Base-by-base conservation (phyloP, 495 filamentous ascomycete genomes). In the Aspergillus ellipticus region DNA sequence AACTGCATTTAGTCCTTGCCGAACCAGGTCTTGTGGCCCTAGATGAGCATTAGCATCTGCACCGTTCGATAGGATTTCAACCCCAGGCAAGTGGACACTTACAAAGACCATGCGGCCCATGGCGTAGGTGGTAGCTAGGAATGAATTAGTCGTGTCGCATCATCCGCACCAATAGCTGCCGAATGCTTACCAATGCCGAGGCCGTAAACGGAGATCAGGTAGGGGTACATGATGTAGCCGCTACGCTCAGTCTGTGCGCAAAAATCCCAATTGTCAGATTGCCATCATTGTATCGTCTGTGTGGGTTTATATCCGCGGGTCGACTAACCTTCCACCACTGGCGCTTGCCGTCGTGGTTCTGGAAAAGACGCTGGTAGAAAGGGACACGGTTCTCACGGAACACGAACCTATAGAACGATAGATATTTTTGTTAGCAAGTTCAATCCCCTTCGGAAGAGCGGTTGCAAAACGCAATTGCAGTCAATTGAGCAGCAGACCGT, bases 11-110 rank as follows among this genome's bases (percentile, higher is more conserved):
- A 90, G 55, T 79, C 74, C 75, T 86, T 84, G 66, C 81, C 78
- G 69, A 88, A 92, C 84, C 86, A 94, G 51, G 89, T 94, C 85
- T 92, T 96, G 78, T 96, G 84, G 67, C 92, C 91, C 74, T 85
- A 53, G 64, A 13, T 51, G 7, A 46, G 45, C n/a, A 46, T 74
- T 56, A 75, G 68, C 51, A 65, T 60, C n/a, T 37, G 22, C 9
- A 42, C n/a, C 22, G 28, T 15, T 6, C 8, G 6, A 22, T 43
- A 54, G 50, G 48, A 48, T 58, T 45, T 17, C 16, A 4, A 39
- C 3, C 10, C 11, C 31, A 8, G 33, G 47, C 20, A 33, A 21
- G 11, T 1, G 31, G 45, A 52, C 33, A 73, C 80, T 63, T 67
- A 86, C 84, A 49, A 82, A 62, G 49, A 81, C 70, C 71, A 84